Base-by-base conservation (phyloP, 2,329 filamentous ascomycete species). In the Paecilomyces variotii region DNA sequence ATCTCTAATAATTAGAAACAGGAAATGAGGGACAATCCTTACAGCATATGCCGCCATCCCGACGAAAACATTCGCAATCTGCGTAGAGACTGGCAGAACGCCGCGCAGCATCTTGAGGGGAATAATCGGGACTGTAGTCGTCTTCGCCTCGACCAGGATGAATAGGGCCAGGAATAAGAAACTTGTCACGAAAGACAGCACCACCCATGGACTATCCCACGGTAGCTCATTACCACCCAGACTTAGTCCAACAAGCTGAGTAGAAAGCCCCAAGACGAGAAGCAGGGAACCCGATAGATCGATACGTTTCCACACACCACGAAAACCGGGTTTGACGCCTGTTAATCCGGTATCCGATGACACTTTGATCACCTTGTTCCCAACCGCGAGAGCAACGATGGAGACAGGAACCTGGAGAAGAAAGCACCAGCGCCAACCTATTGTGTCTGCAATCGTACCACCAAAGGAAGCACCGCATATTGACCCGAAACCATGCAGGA, bases 1-100 rank as follows among this genome's bases (percentile, higher is more conserved):
- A 30, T 57, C 12, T 2, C 3, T 4, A n/a, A 9, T 3, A 1
- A 28, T 7, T 2, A 24, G 4, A 26, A 39, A 55, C 1, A 39
- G 28, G 4, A 32, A 2, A 55, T 2, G 19, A 6, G 25, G 58
- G 30, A 7, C 5, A 56, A 28, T 26, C 76, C 82, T 69, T 67
- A 86, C 84, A 14, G 82, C 83, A 68, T 87, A 87, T 1, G 83
- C 83, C 7, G 83, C 79, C 68, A 86, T 79, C 0, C 85, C 84
- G 1, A 82, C 80, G 58, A 82, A 85, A 11, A 87, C 73, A 61
- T 87, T 87, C 54, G 83, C 78, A 25, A 82, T 72, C 61, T 85
- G 83, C 2, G 80, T 82, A 2, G 81, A 75, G 1, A 85, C 70
- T 0, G 82, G 82, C 30, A 84, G 73, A 10, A 76, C 70, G 0